Conservation (phyloP, 2,329 filamentous ascomycete genomes). For the Ceratocystis alfenasii region DNA sequence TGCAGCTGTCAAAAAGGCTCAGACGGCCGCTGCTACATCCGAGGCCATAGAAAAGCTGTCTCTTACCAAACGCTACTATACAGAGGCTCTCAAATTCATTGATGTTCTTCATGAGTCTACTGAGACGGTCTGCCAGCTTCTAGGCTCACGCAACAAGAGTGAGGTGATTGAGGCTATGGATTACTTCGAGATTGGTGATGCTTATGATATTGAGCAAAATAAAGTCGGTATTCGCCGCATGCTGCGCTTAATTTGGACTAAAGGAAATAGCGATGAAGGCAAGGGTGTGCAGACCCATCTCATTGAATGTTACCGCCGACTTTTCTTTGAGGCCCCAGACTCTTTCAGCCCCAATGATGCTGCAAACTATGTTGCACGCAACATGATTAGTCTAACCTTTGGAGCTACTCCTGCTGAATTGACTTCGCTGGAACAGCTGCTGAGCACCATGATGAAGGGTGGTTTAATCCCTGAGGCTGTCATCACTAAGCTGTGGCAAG, state of each 20-base stretch:
- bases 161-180: conserved; percentile 99
- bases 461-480: conserved; percentile 77
- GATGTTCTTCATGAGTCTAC: conserved; percentile 79
- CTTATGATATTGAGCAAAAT: conserved; percentile 90
- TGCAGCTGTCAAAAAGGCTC: conserved; percentile 62
- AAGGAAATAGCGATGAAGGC: conserved; percentile 96
- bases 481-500: conserved; percentile 88
- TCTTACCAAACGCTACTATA: conserved; percentile 78
- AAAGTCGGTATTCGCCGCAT: conserved; percentile 87
- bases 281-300: conserved; percentile 95
- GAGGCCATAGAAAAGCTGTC: conserved; percentile 82
- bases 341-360: conserved; percentile 79
- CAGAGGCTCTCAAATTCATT: conserved; percentile 88
- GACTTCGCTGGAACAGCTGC: conserved; percentile 85
- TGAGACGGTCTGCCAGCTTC: conserved; percentile 66
- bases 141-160: conserved; percentile 93
- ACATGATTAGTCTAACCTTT: conserved; percentile 98
- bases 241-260: conserved; percentile 97
- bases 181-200: conserved; percentile 89
- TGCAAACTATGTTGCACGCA: conserved; percentile 88
- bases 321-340: conserved; percentile 92
- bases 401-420: conserved; percentile 88
- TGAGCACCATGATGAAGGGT: conserved; percentile 95
- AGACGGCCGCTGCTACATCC: conserved; percentile 76
- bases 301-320: conserved; percentile 88